Evolutionary conservation across 352 stramenopile genomes (phyloP), one percentile per base, ranked within the genome.

Genomic region (Globisporangium cederbergense): DNA sequence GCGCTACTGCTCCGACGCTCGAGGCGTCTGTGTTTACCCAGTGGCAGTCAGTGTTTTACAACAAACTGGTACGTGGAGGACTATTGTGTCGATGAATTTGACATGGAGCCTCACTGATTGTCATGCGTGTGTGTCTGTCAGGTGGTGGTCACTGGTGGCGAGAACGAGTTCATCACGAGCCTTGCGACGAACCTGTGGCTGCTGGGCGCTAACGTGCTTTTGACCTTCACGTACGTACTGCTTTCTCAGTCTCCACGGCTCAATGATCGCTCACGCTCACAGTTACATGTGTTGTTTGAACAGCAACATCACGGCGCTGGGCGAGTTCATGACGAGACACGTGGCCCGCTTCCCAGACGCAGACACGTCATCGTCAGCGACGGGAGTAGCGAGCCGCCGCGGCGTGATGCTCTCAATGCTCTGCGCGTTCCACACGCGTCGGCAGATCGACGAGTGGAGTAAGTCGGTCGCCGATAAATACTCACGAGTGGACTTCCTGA

Each of bases 151-250:
- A 89, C 79, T 10, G 81, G 81, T 13, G 78, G 78, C 32, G 81
- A 90, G 30, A 81, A 79, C 28, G 73, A 73, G 18, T 58, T 58
- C 2, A 79, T 89, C 34, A 65, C 79, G 16, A 73, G 65, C 2
- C 56, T 84, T 25, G 83, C 83, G 14, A 88, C 73, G 8, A 79
- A 89, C 7, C 60, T 92, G 18, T 92, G 83, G 83, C 68, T 88
- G 2, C 64, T 88, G 6, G 83, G 83, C 2, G 81, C 78, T 4
- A 90, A 80, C 43, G 78, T 92, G 9, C 60, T 92, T 22, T 66
- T 90, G 18, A 81, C 79, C 5, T 92, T 92, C 60, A 68, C 69
- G 81, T 90, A 77, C 46, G 78, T 73, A 47, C 32, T 62, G 9
- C 16, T 45, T 42, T 40, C 4, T 28, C 3, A 30, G 25, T 11